Evolutionary conservation across 805 yeast species (phyloP).

Genomic region (Blastobotrys peoriensis): DNA sequence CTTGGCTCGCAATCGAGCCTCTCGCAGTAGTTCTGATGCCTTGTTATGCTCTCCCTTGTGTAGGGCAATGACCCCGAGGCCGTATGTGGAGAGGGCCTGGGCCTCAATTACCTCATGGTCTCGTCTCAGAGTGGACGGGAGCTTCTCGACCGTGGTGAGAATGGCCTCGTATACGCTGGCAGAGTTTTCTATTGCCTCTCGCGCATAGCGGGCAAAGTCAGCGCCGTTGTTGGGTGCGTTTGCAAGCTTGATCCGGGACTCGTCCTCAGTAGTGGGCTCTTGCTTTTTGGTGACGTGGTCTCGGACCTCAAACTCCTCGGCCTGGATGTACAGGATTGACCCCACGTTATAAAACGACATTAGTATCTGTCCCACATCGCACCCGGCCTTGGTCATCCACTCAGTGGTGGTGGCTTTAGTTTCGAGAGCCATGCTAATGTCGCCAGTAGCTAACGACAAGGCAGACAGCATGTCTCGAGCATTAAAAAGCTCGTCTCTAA

Average conservation of each 20-base stretch:
- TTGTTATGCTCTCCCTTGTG: conserved; percentile 49
- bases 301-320: conserved; percentile 54
- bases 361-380: conserved; percentile 56
- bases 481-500: conserved; percentile 69
- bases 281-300: conserved; percentile 27
- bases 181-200: conserved; percentile 25
- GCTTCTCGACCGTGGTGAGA: conserved; percentile 37
- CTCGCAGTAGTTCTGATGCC: conserved; percentile 58
- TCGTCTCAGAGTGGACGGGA: conserved; percentile 32
- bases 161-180: conserved; percentile 40
- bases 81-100: conserved; percentile 75
- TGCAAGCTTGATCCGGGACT: too few species aligned
- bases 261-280: conserved; percentile 19
- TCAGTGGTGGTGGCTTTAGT: conserved; percentile 59
- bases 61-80: conserved; percentile 73
- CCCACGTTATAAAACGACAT: conserved; percentile 63
- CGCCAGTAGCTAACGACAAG: conserved; percentile 62
- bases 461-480: conserved; percentile 74
- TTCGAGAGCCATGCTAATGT: conserved; percentile 52
- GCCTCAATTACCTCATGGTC: conserved; percentile 51
- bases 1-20: conserved; percentile 64
- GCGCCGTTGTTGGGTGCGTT: not conserved
- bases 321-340: conserved; percentile 59
- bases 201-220: conserved; percentile 13
- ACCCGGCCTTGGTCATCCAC: conserved; percentile 69